Conservation (phyloP, 305 asterid genomes). For the Fraxinus albicans region DNA sequence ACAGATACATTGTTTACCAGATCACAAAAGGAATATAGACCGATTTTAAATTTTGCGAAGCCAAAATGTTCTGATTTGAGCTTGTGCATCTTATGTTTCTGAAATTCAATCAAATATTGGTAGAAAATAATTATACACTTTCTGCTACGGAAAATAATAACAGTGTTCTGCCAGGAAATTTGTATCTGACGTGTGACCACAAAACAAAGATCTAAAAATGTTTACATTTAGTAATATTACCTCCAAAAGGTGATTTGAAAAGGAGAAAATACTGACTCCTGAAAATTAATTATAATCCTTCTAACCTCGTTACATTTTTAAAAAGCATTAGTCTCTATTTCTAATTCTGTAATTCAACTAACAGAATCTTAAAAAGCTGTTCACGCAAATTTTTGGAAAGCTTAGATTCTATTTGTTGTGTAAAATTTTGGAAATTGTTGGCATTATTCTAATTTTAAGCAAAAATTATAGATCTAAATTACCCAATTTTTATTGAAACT, state of each 20-base stretch:
- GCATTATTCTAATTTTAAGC: not conserved
- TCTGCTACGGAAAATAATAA: not conserved
- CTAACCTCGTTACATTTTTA: not conserved
- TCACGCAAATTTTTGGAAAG: not conserved
- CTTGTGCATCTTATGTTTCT: not conserved
- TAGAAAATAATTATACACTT: not conserved
- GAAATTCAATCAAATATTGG: not conserved
- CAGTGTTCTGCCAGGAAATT: not conserved
- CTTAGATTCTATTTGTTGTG: not conserved
- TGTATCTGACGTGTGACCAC: not conserved
- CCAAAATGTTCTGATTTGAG: not conserved
- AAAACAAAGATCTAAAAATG: not conserved
- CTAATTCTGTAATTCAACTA: not conserved
- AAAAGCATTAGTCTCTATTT: not conserved
- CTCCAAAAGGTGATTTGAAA: not conserved
- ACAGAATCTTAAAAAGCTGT: not conserved
- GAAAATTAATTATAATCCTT: not conserved
- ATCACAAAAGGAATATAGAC: not conserved
- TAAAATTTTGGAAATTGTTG: not conserved
- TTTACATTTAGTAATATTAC: not conserved
- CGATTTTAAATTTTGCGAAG: not conserved
- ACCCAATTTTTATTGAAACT: constrained; percentile 17
- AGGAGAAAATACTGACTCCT: not conserved
- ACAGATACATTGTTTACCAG: not conserved
- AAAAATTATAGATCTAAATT: not conserved